Evolutionary conservation across 2,329 filamentous ascomycete species (phyloP), one percentile per base, ranked within the genome.

Genomic region (Xylariaceae sp.): DNA sequence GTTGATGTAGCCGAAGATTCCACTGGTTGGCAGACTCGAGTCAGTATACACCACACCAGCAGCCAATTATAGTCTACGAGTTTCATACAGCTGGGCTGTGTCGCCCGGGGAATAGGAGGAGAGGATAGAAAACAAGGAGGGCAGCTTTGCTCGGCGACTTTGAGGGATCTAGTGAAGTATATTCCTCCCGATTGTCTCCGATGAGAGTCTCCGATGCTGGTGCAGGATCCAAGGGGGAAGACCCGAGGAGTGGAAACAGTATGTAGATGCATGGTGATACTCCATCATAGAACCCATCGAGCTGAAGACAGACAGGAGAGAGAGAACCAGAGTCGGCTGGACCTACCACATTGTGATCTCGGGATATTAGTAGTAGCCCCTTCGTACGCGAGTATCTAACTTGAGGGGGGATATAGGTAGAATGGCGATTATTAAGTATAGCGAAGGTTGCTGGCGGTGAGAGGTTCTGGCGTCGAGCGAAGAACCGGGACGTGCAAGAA

Each of bases 1-100:
- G 82, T 97, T 97, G 82, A 97, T 90, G 84, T 97, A 97, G 72
- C 93, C 93, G 81, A 97, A 95, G 78, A 94, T 95, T 77, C 90
- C 90, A 87, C 90, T 93, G 61, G 61, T 60, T 63, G 54, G 62
- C 58, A 47, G 51, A 62, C 63, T 51, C 45, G 56, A 65, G 62
- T 64, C 60, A 72, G 73, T 65, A 45, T 45, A n/a, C 11, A 15
- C 41, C n/a, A 72, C 62, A 64, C 51, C 34, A 30, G 51, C 60
- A 39, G 23, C 47, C 51, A 62, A 64, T 63, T 60, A 52, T 34
- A n/a, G 17, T 53, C 39, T 5, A 15, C 11, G 8, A 41, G 11
- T 13, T 30, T 5, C 23, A 30, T 30, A 30, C 39, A 39, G 37
- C 3, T 41, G 37, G 57, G 41, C n/a, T 45, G 8, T 34, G 35